phyloP scores from a whole-genome alignment of 2,329 filamentous ascomycete genomes.

The Phyllachora maydis region DNA sequence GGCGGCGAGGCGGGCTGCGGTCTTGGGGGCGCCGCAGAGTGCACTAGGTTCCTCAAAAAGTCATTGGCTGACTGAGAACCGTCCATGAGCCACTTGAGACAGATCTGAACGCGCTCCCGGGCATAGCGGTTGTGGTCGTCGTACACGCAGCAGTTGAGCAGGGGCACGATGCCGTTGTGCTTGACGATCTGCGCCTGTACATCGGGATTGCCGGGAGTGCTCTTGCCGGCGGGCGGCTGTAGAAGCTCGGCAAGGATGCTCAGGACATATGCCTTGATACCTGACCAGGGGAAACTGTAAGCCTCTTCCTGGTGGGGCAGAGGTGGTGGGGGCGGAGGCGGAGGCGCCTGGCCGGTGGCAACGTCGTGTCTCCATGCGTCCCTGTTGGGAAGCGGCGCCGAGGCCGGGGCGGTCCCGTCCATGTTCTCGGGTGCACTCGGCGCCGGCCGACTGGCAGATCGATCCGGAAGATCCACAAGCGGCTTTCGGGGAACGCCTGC shows the following conservation, averaged over 20 bases:
- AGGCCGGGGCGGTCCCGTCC: slow-evolving; percentile 2
- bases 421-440: not conserved
- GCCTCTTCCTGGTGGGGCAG: slow-evolving; percentile 39
- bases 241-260: slow-evolving; percentile 77
- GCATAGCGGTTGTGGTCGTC: slow-evolving; percentile 91
- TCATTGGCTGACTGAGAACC: slow-evolving; percentile 53
- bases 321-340: slow-evolving; percentile 20
- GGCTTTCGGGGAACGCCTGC: slow-evolving; percentile 70
- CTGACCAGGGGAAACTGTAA: slow-evolving; percentile 42
- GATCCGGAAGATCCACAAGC: slow-evolving; percentile 26
- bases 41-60: slow-evolving; percentile 44
- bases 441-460: slow-evolving; percentile 10
- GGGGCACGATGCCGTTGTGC: slow-evolving; percentile 67
- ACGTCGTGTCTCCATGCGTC: slow-evolving; percentile 8
- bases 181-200: slow-evolving; percentile 79
- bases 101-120: slow-evolving; percentile 76
- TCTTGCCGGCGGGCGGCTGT: slow-evolving; percentile 51
- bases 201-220: slow-evolving; percentile 41
- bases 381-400: slow-evolving; percentile 10
- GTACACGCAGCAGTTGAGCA: slow-evolving; percentile 77
- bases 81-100: slow-evolving; percentile 65
- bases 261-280: slow-evolving; percentile 83
- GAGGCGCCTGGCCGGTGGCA: slow-evolving; percentile 11
- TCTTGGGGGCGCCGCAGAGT: slow-evolving; percentile 1
- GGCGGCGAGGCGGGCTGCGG: slow-evolving; percentile 5